These are phyloP conservation scores for Obba rivulosa DNA, from an alignment of 768 basidiomycete species.

Conservation along the genomic window DNA sequence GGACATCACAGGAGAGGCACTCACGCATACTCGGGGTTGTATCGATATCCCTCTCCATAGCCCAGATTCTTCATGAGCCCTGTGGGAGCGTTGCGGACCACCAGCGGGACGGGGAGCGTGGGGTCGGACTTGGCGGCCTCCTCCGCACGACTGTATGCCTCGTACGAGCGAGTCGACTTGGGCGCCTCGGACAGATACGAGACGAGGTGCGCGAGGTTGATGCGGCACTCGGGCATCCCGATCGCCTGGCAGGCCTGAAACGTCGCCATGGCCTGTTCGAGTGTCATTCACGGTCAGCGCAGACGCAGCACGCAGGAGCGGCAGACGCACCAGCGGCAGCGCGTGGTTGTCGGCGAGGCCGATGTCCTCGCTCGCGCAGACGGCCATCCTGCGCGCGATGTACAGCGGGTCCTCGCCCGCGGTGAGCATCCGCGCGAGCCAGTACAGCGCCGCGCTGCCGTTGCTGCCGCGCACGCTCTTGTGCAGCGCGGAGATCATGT, in stretches of 20 bases:
- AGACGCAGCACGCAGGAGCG: not conserved
- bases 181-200: slow-evolving; percentile 78
- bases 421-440: slow-evolving; percentile 79
- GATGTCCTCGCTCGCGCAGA: slow-evolving; percentile 83
- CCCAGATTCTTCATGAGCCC: slow-evolving; percentile 46
- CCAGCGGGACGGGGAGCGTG: slow-evolving; percentile 59
- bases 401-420: slow-evolving; percentile 81
- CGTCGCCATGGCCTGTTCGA: slow-evolving; percentile 52
- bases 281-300: slow-evolving; percentile 5
- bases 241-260: slow-evolving; percentile 61
- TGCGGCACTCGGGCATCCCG: slow-evolving; percentile 82
- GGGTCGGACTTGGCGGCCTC: slow-evolving; percentile 48
- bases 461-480: slow-evolving; percentile 78
- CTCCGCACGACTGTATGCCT: slow-evolving; percentile 69
- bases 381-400: slow-evolving; percentile 67
- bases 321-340: slow-evolving; percentile 54
- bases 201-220: slow-evolving; percentile 72
- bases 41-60: slow-evolving; percentile 44
- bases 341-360: slow-evolving; percentile 77
- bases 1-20: slow-evolving; percentile 5
- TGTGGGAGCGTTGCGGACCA: slow-evolving; percentile 77
- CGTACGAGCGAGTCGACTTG: slow-evolving; percentile 77
- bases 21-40: slow-evolving; percentile 41
- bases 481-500: slow-evolving; percentile 82
- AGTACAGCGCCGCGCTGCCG: slow-evolving; percentile 77